Percentiles rank a stretch among this genome's conserved stretches.
These are phyloP conservation scores for Umbelopsis isabellina DNA, from an alignment of 192 early-diverging fungal species.

Conservation along the genomic window DNA sequence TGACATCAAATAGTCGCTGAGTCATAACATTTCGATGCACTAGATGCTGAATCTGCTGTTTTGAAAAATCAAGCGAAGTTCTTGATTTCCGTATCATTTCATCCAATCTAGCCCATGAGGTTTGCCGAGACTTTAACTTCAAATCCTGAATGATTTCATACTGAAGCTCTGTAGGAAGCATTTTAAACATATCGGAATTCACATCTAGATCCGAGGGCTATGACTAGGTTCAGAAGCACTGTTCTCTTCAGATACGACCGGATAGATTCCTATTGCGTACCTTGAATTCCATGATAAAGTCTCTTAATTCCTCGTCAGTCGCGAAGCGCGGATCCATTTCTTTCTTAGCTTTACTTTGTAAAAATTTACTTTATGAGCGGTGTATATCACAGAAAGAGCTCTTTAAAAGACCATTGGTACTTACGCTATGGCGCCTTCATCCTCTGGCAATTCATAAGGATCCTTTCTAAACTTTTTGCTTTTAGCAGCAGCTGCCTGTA, in stretches of 20 bases:
- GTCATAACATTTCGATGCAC: constrained; percentile 85
- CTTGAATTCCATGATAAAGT: constrained; percentile 50
- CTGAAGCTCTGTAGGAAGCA: constrained; percentile 81
- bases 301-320: constrained; percentile 56
- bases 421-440: constrained; percentile 18
- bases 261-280: not conserved
- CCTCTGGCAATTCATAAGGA: constrained; percentile 35
- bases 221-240: constrained; percentile 33
- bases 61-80: constrained; percentile 86
- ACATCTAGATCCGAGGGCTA: constrained; percentile 63
- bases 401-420: not conserved
- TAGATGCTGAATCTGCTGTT: constrained; percentile 85
- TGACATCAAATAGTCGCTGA: constrained; percentile 63
- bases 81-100: constrained; percentile 69
- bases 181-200: constrained; percentile 77
- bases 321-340: constrained; percentile 56
- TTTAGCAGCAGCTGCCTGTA: constrained; percentile 35
- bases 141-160: constrained; percentile 94
- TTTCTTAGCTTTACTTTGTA: constrained; percentile 22
- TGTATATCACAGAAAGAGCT: too few relatives aligned
- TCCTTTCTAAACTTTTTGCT: constrained; percentile 21
- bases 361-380: not conserved
- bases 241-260: not conserved
- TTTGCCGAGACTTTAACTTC: constrained; percentile 77
- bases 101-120: constrained; percentile 71